These are phyloP conservation scores for Exophiala xenobiotica DNA, from an alignment of 2,329 filamentous ascomycete genomes.

Conservation along the genomic window DNA sequence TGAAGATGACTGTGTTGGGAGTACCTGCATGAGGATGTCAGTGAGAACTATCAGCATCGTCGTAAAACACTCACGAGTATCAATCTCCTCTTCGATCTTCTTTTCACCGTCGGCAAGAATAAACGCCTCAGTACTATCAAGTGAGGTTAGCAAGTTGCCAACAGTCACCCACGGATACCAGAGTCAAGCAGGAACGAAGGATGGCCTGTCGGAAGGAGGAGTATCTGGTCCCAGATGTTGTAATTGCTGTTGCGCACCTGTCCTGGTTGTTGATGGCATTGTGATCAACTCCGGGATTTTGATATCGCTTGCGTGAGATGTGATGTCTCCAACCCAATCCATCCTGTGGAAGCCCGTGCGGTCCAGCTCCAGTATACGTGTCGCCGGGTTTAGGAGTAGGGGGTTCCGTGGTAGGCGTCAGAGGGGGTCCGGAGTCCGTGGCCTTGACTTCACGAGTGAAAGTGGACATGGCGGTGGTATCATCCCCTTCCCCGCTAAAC, in stretches of 20 bases:
- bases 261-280: conserved; percentile 13
- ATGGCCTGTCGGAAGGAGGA: background rate
- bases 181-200: background rate
- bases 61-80: conserved; percentile 69
- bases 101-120: conserved; percentile 83
- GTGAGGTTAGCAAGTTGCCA: conserved; percentile 7
- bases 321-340: conserved; percentile 12
- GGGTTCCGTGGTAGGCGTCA: background rate
- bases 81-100: conserved; percentile 84
- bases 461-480: background rate
- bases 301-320: conserved; percentile 7
- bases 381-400: background rate
- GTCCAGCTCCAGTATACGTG: conserved; percentile 5
- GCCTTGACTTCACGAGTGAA: background rate
- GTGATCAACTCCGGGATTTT: conserved; percentile 5
- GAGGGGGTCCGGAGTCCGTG: background rate
- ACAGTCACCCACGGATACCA: background rate
- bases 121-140: conserved; percentile 83
- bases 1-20: conserved; percentile 92
- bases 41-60: background rate
- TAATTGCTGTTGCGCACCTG: conserved; percentile 13
- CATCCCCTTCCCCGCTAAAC: too few relatives aligned
- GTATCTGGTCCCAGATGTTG: background rate
- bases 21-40: conserved; percentile 60
- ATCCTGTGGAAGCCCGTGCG: conserved; percentile 4